Percentiles rank a stretch among this genome's conserved stretches.
Conservation (phyloP, 306 rosid species). For the Chamaecrista fasciculata region DNA sequence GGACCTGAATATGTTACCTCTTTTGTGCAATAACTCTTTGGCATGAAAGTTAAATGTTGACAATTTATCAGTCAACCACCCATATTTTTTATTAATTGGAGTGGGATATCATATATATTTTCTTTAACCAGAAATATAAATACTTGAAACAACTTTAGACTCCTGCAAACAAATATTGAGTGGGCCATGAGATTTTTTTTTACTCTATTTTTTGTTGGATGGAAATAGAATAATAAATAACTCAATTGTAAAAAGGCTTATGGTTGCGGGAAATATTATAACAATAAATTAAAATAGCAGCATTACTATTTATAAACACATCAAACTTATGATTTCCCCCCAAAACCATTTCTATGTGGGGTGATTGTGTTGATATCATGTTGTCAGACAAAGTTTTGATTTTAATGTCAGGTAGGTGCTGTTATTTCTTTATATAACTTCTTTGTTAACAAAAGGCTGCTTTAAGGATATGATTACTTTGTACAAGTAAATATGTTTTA, state of each 20-base stretch:
- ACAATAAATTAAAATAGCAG: neutral
- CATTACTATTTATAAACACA: conserved; percentile 23
- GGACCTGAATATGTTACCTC: too few relatives aligned
- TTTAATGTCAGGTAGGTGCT: neutral
- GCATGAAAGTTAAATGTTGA: neutral
- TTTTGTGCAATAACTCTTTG: too few relatives aligned
- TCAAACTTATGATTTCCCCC: too few relatives aligned
- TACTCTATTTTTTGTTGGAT: neutral
- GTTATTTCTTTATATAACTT: neutral
- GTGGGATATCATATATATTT: neutral
- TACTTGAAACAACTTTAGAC: neutral
- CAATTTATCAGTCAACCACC: too few relatives aligned
- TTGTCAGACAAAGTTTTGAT: neutral
- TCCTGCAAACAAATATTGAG: neutral
- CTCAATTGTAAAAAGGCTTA: neutral
- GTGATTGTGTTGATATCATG: neutral
- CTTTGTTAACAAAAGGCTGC: neutral
- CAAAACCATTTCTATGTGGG: too few relatives aligned
- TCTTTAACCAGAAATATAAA: neutral
- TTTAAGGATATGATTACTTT: neutral
- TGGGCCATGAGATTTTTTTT: neutral
- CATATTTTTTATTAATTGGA: too few relatives aligned
- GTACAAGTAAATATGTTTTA: conserved; percentile 5
- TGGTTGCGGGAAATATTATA: too few relatives aligned
- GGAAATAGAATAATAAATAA: neutral